Base-by-base conservation (phyloP, 352 stramenopile species). In the Phytophthora hibernalis region DNA sequence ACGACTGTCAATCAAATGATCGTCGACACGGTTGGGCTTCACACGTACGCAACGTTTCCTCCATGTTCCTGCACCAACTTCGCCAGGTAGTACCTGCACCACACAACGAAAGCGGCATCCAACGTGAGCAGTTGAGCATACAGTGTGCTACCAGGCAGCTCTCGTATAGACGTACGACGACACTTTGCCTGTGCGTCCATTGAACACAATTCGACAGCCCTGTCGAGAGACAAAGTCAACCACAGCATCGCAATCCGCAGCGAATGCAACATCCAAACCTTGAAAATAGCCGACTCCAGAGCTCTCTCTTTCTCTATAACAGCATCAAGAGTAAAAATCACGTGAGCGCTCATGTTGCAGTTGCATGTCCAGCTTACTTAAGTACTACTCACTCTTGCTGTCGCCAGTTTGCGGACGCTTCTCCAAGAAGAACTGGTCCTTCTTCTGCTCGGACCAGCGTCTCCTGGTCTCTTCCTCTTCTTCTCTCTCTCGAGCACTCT, bases 61-160 rank as follows among this genome's bases (percentile, higher is more conserved):
- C 85, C 85, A 57, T 96, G 77, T 9, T 93, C 79, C 58, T 92
- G 61, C 12, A 92, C 85, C 22, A 96, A 59, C 65, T 96, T 96
- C 18, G 82, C 82, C 44, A 94, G 70, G 54, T 89, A 91, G 65
- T 94, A 96, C 30, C 87, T 96, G 55, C 38, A 21, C 18, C 37
- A 54, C n/a, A 45, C 11, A 64, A 56, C 28, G 35, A 16, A 55
- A 16, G 21, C 11, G 13, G 16, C 26, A 26, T 21, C 8, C 16
- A 44, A 44, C 13, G 13, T 16, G 35, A 42, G 35, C 6, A 65
- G 33, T 6, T 5, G n/a, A 55, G 38, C 4, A 10, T 16, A 62
- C 28, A 49, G n/a, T 11, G 30, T 24, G 0, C 31, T 42, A 3
- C 5, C 16, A 44, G n/a, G 2, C 2, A 44, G 16, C n/a, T 50